Conservation (phyloP, 768 basidiomycete species). For the Rhodotorula graminis region DNA sequence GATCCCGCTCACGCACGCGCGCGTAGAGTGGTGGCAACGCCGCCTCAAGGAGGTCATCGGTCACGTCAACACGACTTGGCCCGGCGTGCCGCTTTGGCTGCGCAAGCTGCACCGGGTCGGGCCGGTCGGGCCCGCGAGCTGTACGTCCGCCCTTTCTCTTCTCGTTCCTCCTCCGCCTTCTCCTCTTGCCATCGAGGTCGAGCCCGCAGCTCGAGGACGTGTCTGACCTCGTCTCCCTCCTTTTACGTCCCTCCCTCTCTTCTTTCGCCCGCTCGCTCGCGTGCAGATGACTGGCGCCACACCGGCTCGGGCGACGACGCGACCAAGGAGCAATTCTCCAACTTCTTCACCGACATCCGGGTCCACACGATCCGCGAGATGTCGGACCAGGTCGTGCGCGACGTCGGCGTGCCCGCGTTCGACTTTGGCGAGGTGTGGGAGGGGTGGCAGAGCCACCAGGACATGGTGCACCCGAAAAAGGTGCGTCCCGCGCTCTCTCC, state of each 20-base stretch:
- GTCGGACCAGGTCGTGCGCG: conserved; percentile 38
- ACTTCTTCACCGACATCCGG: conserved; percentile 42
- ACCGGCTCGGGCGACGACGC: conserved; percentile 16
- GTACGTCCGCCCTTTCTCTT: conserved; percentile 6
- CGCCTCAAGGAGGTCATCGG: conserved; percentile 29
- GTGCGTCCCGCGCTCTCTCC: conserved; percentile 6
- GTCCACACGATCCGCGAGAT: conserved; percentile 40
- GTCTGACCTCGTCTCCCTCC: background rate
- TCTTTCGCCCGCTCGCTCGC: too few species aligned
- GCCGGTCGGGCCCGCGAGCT: conserved; percentile 33
- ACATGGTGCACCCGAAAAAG: conserved; percentile 37
- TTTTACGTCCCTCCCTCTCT: too few species aligned
- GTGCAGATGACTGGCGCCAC: conserved; percentile 40
- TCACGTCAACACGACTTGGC: conserved; percentile 37
- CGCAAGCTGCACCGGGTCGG: conserved; percentile 40
- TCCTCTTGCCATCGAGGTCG: background rate
- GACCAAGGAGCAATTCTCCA: conserved; percentile 26
- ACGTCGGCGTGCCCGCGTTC: conserved; percentile 37
- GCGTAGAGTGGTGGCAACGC: conserved; percentile 39
- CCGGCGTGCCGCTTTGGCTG: conserved; percentile 33
- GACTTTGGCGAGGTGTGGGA: conserved; percentile 42
- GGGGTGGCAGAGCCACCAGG: conserved; percentile 39
- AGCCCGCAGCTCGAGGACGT: background rate
- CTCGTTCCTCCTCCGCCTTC: background rate
- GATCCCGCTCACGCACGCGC: conserved; percentile 37